A percentile compares a stretch with the other conserved stretches of the same genome.
These are phyloP conservation scores for Aspergillus fijiensis DNA, from an alignment of 2,329 filamentous ascomycete species.

Conservation along the genomic window DNA sequence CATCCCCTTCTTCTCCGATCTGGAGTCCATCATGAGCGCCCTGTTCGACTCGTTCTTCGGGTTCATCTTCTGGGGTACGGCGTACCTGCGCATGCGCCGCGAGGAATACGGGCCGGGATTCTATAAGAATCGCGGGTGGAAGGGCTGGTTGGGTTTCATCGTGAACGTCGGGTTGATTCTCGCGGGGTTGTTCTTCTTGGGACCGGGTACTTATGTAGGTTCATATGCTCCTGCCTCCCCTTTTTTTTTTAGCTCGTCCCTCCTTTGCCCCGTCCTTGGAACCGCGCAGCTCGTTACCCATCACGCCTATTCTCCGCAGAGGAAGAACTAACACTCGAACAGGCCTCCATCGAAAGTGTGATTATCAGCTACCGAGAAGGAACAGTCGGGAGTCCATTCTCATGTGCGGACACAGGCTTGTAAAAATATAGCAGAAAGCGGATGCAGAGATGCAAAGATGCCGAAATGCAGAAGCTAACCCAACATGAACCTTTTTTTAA, in stretches of 20 bases:
- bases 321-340: slow-evolving; percentile 33
- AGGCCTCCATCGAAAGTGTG: slow-evolving; percentile 47
- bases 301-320: slow-evolving; percentile 27
- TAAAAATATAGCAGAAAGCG: slow-evolving; percentile 19
- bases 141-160: slow-evolving; percentile 44
- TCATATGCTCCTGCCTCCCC: slow-evolving; percentile 1
- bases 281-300: too few relatives aligned
- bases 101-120: slow-evolving; percentile 43
- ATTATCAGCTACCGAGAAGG: slow-evolving; percentile 68
- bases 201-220: slow-evolving; percentile 72
- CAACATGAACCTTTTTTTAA: too few relatives aligned
- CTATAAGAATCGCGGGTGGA: slow-evolving; percentile 42
- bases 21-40: slow-evolving; percentile 59
- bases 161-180: slow-evolving; percentile 72
- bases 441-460: too few relatives aligned
- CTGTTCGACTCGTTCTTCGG: slow-evolving; percentile 79
- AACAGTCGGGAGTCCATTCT: slow-evolving; percentile 69
- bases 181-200: slow-evolving; percentile 78
- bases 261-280: too few relatives aligned
- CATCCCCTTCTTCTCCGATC: slow-evolving; percentile 87
- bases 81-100: slow-evolving; percentile 47
- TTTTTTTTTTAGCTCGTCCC: neutral
- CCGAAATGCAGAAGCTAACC: too few relatives aligned
- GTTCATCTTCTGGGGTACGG: slow-evolving; percentile 76
- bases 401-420: slow-evolving; percentile 57